Percentiles rank a stretch among this genome's conserved stretches.
Conservation (phyloP, 805 yeast species). For the Hemisphaericaspora nanyangensis region DNA sequence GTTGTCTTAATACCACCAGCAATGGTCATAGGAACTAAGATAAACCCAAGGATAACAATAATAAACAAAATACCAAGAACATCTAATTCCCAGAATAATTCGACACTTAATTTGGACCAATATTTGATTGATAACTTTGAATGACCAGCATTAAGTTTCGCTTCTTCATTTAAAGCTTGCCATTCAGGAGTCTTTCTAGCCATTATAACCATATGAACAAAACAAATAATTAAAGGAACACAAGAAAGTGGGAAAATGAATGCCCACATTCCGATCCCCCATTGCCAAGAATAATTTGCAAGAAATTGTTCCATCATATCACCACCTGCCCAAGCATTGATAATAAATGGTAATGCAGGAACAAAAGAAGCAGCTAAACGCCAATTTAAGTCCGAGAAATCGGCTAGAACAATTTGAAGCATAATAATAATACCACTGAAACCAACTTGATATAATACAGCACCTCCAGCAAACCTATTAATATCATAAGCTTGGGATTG, state of each 20-base stretch:
- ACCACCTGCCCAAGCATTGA: constrained; percentile 76
- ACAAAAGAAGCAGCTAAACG: constrained; percentile 60
- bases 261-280: constrained; percentile 73
- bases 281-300: constrained; percentile 55
- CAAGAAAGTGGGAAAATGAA: constrained; percentile 64
- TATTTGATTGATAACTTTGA: constrained; percentile 33
- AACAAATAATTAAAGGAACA: constrained; percentile 51
- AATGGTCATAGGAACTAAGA: constrained; percentile 67
- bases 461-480: constrained; percentile 59
- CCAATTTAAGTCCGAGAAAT: constrained; percentile 65
- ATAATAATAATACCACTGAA: constrained; percentile 60
- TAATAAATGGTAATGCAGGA: constrained; percentile 68
- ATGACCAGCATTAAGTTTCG: constrained; percentile 18
- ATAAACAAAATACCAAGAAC: constrained; percentile 58
- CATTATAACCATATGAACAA: constrained; percentile 50
- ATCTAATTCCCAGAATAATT: constrained; percentile 60
- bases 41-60: constrained; percentile 54
- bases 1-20: constrained; percentile 57
- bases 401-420: constrained; percentile 57
- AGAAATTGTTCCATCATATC: constrained; percentile 41
- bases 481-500: constrained; percentile 58
- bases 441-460: constrained; percentile 48
- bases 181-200: constrained; percentile 54
- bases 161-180: constrained; percentile 10
- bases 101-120: constrained; percentile 26